Evolutionary conservation across 208 protist genomes (phyloP).

Genomic region (Leishmania mexicana): DNA sequence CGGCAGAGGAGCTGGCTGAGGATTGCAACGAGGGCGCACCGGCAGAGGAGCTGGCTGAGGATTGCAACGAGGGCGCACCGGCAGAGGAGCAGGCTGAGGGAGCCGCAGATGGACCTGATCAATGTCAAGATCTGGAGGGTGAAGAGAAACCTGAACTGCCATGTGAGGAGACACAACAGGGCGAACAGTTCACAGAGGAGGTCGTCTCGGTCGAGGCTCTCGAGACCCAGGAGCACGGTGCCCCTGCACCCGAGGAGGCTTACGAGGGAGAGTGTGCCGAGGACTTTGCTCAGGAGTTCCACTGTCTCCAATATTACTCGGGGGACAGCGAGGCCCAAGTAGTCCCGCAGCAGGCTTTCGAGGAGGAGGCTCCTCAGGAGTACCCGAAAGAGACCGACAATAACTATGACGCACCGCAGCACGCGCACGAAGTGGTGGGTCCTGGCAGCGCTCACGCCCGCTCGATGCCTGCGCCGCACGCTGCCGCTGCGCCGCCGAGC

Average conservation of each 20-base stretch:
- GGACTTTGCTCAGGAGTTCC: background rate
- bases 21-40: no score
- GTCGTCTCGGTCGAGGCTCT: background rate
- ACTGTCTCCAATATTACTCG: background rate
- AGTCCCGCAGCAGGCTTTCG: conserved; percentile 3
- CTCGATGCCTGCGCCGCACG: background rate
- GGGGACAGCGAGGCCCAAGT: background rate
- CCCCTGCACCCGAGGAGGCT: conserved; percentile 1
- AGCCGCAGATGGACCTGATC: background rate
- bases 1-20: no score
- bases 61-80: no score
- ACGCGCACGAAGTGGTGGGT: background rate
- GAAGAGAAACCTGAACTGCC: conserved; percentile 6
- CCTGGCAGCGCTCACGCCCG: background rate
- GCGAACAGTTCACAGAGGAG: background rate
- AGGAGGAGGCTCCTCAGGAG: conserved; percentile 2
- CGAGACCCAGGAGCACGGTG: background rate
- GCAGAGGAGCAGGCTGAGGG: background rate
- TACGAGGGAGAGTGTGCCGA: background rate
- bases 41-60: no score
- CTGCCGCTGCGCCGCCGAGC: background rate
- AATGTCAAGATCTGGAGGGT: background rate
- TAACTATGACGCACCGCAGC: background rate
- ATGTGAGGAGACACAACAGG: background rate
- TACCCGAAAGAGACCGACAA: background rate